Base-by-base conservation (phyloP, 2,329 filamentous ascomycete genomes). In the Byssochlamys sp. region DNA sequence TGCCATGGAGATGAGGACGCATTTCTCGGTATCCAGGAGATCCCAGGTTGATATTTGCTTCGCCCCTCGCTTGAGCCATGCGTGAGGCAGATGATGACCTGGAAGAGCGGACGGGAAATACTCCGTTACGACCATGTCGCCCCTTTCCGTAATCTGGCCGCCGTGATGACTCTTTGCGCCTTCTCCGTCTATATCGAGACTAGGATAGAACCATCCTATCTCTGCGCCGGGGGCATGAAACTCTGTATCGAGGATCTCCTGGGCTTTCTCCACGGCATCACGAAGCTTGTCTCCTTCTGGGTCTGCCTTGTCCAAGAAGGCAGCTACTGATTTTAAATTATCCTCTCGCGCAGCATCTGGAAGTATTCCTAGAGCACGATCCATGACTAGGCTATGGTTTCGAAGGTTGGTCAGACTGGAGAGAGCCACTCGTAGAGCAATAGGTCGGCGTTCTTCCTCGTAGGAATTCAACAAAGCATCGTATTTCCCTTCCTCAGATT, bases 131-230 rank as follows among this genome's bases (percentile, higher is more conserved):
- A 66, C 58, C 6, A 68, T 53, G 12, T 49, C 49, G 9, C 64
- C 63, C 51, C 63, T 57, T 19, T 56, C 55, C 7, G 51, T 56
- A 29, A 66, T 19, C 57, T 68, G 65, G 5, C 67, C 66, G 24
- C 57, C 65, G 52, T 69, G 65, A 2, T 28, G 50, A 14, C 45
- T 62, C 28, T 53, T 39, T 11, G 51, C 56, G 2, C 63, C 66
- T 55, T 68, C 66, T 2, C 56, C 55, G 6, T 62, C 53, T 14
- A 58, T 55, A 59, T 68, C 66, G 7, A 60, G 59, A 19, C 55
- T 58, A 12, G 63, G 66, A 56, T 72, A 73, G 51, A 73, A 72
- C 70, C 70, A 73, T 28, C 71, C 70, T 11, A 71, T 60, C 57
- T 73, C 70, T 2, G 63, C 60, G 1, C 68, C 69, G 2, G 66